A percentile compares a stretch with the other conserved stretches of the same genome.
These are phyloP conservation scores for Auriscalpium microsporum DNA, from an alignment of 768 basidiomycete species.

Conservation along the genomic window DNA sequence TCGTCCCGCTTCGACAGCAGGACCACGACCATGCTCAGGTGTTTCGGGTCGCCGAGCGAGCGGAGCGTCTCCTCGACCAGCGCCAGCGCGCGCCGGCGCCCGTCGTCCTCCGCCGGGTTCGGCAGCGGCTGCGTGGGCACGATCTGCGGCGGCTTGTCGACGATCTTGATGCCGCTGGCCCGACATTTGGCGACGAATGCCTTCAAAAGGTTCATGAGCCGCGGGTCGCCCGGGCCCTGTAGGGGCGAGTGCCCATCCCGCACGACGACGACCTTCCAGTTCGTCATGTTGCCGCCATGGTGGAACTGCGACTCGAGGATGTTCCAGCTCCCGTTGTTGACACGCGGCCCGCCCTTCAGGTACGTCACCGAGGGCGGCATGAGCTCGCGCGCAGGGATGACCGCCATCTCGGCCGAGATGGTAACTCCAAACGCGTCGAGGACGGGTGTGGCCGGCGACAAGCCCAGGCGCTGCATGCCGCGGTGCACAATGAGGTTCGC, in stretches of 20 bases:
- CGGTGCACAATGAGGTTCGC: conserved; percentile 46
- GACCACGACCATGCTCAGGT: conserved; percentile 62
- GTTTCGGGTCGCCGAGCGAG: conserved; percentile 16
- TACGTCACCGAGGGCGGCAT: conserved; percentile 52
- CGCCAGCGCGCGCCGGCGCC: conserved; percentile 36
- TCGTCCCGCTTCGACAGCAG: conserved; percentile 62
- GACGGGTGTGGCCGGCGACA: conserved; percentile 27
- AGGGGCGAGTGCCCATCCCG: conserved; percentile 38
- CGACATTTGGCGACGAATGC: conserved; percentile 49
- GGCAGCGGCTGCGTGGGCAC: conserved; percentile 24
- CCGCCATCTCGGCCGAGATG: conserved; percentile 50
- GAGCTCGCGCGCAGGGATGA: conserved; percentile 59
- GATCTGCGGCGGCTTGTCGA: conserved; percentile 27
- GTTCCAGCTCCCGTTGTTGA: conserved; percentile 67
- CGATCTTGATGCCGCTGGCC: conserved; percentile 49
- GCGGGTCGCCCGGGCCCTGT: conserved; percentile 32
- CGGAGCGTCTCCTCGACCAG: conserved; percentile 27
- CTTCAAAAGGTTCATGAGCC: conserved; percentile 35
- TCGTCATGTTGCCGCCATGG: conserved; percentile 36
- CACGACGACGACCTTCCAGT: conserved; percentile 65
- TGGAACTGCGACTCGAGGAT: conserved; percentile 66
- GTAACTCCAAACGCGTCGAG: conserved; percentile 49
- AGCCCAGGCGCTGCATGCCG: conserved; percentile 53
- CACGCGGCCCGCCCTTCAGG: conserved; percentile 31
- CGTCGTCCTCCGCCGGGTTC: conserved; percentile 28